Evolutionary conservation across 2,329 filamentous ascomycete species (phyloP), one percentile per base, ranked within the genome.

Genomic region (Beauveria sp.): DNA sequence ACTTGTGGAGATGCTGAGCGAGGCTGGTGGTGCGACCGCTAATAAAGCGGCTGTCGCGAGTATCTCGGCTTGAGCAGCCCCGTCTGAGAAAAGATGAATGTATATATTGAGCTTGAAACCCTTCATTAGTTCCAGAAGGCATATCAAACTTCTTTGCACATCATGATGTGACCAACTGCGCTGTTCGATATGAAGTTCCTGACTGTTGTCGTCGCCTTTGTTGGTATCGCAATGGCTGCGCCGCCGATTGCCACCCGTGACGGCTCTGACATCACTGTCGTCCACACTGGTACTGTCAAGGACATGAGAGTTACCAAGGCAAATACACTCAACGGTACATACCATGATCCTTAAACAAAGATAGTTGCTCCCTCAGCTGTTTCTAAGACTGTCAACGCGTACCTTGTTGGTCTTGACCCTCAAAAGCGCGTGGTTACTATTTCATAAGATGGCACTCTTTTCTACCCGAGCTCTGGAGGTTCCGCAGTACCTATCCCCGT

Each of bases 351-450:
- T 34, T 61, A 61, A 44, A 51, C 66, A 1, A 59, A 43, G 3
- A 24, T 63, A 4, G 10, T 65, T 2, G 9, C 57, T 8, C 47
- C 43, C 20, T 10, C 26, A 8, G 22, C 61, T 16, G 40, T 66
- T 16, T 50, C 62, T 5, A 64, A 62, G 3, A 63, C 66, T 0
- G 66, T 80, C 62, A 77, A 76, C 55, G 76, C 76, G 0, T 82
- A 81, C 63, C 69, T 82, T 41, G 75, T 75, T 18, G 79, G 78
- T 3, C 66, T 77, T 2, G 77, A 81, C 65, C 66, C 68, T 3
- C 64, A 71, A 18, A 70, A 70, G 1, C 65, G 67, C 2, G 70
- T 80, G 7, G 77, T 80, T 30, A 78, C 81, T 61, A 66, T 81
- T 8, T 66, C 65, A n/a, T 66, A 72, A 2, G 70, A 77, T 48